Evolutionary conservation across 2,329 filamentous ascomycete genomes (phyloP), one percentile per base, ranked within the genome.

Genomic region (Aquanectria penicillioides): DNA sequence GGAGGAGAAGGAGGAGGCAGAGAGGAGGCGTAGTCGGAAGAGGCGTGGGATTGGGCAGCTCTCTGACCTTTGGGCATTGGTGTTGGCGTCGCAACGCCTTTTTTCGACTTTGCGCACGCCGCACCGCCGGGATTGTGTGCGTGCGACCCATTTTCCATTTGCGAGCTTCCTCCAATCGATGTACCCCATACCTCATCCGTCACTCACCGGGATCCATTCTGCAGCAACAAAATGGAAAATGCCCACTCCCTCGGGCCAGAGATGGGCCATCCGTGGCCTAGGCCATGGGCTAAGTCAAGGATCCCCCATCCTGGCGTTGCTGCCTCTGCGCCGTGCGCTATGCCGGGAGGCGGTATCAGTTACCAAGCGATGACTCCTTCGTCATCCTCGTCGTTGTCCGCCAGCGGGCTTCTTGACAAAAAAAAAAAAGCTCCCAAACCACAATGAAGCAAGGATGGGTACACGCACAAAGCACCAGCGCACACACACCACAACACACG

Each of bases 41-140:
- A 61, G 66, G 64, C 65, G 66, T 65, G 64, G 48, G 60, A 69
- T 67, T 68, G 66, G 66, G 66, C 66, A 69, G 68, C 68, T 63
- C 57, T 66, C 56, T 63, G 52, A 56, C 46, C 53, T 55, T 66
- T 62, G 50, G 62, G 59, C 59, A 55, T 56, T 69, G 64, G 47
- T 65, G 64, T 59, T 60, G 62, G 64, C 62, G 62, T 68, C 61
- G 59, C 67, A 64, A 66, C 65, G 63, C 61, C 63, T 62, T 68
- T 61, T 53, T 58, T 70, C 60, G 51, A 62, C 64, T 61, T 68
- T 71, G 59, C 62, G 66, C 52, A 68, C 56, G 59, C 66, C 66
- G 62, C 49, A 58, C 52, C 61, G 60, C 57, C 66, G 64, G 66
- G 57, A 60, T 64, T 69, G 62, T 68, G 66, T 68, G 64, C 57